Percentiles rank a stretch among this genome's conserved stretches.
phyloP scores from a whole-genome alignment of 2,329 filamentous ascomycete genomes.

The Nigrospora oryzae region DNA sequence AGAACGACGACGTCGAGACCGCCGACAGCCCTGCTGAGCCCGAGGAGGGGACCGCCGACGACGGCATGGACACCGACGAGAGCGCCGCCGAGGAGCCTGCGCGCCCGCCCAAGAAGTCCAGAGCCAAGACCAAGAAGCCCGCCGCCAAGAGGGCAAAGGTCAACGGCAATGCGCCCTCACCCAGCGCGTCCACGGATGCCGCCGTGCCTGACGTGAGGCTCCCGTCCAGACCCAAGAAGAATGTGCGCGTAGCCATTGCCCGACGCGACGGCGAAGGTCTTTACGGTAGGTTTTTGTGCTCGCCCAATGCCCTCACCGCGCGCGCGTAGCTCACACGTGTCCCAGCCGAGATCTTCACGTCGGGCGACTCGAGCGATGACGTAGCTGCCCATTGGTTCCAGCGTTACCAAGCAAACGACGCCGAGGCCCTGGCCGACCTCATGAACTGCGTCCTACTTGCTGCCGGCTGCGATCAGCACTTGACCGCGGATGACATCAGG shows the following conservation, averaged over 20 bases:
- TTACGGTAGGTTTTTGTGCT: conserved; percentile 35
- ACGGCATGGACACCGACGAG: conserved; percentile 22
- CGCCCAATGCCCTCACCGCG: conserved; percentile 7
- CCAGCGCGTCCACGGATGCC: conserved; percentile 17
- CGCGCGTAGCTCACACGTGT: conserved; percentile 12
- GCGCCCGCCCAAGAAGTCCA: conserved; percentile 25
- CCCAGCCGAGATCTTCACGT: conserved; percentile 56
- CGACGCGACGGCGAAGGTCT: conserved; percentile 43
- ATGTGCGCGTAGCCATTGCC: conserved; percentile 41
- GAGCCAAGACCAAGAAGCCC: conserved; percentile 43
- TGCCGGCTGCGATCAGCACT: conserved; percentile 71
- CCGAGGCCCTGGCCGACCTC: conserved; percentile 49
- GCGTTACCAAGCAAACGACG: conserved; percentile 45
- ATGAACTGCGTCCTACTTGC: conserved; percentile 62
- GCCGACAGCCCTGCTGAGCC: conserved; percentile 24
- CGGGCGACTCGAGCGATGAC: conserved; percentile 42
- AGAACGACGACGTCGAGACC: conserved; percentile 24
- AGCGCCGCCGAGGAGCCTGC: conserved; percentile 38
- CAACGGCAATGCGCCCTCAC: conserved; percentile 40
- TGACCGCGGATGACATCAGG: conserved; percentile 75
- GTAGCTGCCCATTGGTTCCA: conserved; percentile 54
- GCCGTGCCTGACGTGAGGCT: conserved; percentile 21
- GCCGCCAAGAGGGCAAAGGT: conserved; percentile 57
- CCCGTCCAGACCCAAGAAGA: conserved; percentile 48
- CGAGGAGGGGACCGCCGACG: conserved; percentile 27